Percentiles rank a stretch among this genome's conserved stretches.
phyloP scores from a whole-genome alignment of 2,329 filamentous ascomycete genomes.

The Aspergillaceae sp. region DNA sequence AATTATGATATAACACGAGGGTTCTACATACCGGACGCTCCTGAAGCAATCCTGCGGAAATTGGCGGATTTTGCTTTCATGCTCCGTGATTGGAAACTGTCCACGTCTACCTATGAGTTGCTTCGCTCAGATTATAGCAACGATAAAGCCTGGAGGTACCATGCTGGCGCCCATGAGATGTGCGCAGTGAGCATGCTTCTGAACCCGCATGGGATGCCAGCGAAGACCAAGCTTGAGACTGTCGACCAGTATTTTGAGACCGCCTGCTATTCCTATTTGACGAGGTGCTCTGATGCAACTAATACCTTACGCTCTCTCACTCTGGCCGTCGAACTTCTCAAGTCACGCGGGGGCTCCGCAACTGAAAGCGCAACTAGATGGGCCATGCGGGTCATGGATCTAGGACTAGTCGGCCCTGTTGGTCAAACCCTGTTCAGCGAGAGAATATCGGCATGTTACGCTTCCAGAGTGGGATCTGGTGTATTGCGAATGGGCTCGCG shows the following conservation, averaged over 20 bases:
- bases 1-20: conserved; percentile 73
- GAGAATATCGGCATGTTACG: conserved; percentile 75
- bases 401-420: conserved; percentile 62
- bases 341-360: conserved; percentile 67
- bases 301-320: conserved; percentile 70
- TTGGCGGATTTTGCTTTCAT: conserved; percentile 94
- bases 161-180: conserved; percentile 94
- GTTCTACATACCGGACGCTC: conserved; percentile 73
- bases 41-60: conserved; percentile 87
- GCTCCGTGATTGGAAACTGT: conserved; percentile 91
- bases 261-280: conserved; percentile 85
- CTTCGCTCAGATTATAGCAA: conserved; percentile 81
- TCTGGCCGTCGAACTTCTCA: conserved; percentile 71
- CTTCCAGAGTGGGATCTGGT: conserved; percentile 57
- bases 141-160: conserved; percentile 94
- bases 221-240: conserved; percentile 69
- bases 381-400: conserved; percentile 71
- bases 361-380: conserved; percentile 82
- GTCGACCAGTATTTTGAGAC: conserved; percentile 83
- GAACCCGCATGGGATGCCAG: conserved; percentile 60
- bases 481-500: conserved; percentile 61
- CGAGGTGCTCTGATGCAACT: conserved; percentile 69
- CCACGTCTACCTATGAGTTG: conserved; percentile 85
- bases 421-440: conserved; percentile 80
- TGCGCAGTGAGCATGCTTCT: conserved; percentile 75